phyloP scores from a whole-genome alignment of 306 rosid genomes.

The Myrica gale region DNA sequence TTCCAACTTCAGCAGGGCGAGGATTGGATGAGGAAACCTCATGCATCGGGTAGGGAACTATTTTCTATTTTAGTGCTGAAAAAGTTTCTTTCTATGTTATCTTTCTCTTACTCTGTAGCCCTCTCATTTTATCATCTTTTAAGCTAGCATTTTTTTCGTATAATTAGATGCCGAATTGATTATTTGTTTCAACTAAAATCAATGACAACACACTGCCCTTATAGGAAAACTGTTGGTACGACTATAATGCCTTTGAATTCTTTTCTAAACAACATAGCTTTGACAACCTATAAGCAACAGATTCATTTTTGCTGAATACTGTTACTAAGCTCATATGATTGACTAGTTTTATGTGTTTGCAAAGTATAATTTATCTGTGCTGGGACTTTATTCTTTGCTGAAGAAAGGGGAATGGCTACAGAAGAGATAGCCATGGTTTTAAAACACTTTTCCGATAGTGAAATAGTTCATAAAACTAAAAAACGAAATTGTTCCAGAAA shows the following conservation, averaged over 20 bases:
- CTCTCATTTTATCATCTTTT: background rate
- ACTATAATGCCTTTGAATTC: background rate
- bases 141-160: background rate
- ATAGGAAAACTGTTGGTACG: background rate
- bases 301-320: background rate
- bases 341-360: background rate
- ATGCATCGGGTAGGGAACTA: slow-evolving; percentile 50
- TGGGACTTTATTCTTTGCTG: background rate
- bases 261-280: background rate
- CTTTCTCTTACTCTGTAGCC: background rate
- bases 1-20: slow-evolving; percentile 50
- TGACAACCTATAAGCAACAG: background rate
- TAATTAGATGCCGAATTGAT: background rate
- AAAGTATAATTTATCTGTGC: background rate
- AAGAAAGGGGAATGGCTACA: background rate
- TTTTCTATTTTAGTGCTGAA: slow-evolving; percentile 21
- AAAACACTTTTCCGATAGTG: background rate
- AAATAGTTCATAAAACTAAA: background rate
- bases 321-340: background rate
- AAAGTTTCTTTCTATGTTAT: slow-evolving; percentile 14
- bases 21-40: slow-evolving; percentile 38
- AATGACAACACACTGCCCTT: background rate
- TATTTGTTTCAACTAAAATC: background rate
- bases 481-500: background rate
- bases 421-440: background rate